Base-by-base conservation (phyloP, 2,329 filamentous ascomycete species). In the Xylariaceae sp. region DNA sequence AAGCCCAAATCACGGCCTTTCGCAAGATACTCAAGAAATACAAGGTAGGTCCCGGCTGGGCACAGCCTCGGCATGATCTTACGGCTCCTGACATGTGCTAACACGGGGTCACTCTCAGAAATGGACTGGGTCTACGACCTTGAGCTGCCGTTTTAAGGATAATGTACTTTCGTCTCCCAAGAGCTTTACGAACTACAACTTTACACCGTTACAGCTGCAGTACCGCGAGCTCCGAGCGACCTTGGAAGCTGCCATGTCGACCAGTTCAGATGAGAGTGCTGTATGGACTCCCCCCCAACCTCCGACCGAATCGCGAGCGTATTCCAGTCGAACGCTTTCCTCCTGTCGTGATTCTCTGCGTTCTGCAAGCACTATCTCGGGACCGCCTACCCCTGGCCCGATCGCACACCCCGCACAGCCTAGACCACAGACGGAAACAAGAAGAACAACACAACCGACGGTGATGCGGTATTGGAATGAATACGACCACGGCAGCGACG, bases 21-120 rank as follows among this genome's bases (percentile, higher is more conserved):
- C 76, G 78, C 39, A 94, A 94, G 64, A 81, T 94, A 26, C 67
- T 89, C 23, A 92, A 90, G 60, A 94, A 94, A 59, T 90, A 92
- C 64, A 75, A 71, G 68, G 76, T 77, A 63, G n/a, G n/a, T n/a
- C n/a, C n/a, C n/a, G n/a, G n/a, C n/a, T n/a, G n/a, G n/a, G n/a
- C n/a, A n/a, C n/a, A n/a, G 21, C 11, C 21, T 24, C 6, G 7
- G 6, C 6, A 7, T 6, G 21, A 24, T 24, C 11, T 24, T 7
- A 24, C 21, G 21, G 6, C 11, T 6, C 37, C 38, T 46, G 12
- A 41, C 40, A 37, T 46, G 40, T 46, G 36, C 21, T 15, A 24
- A 36, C 17, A n/a, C n/a, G n/a, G n/a, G n/a, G n/a, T n/a, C n/a
- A n/a, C n/a, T n/a, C n/a, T 14, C 69, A 83, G 73, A 89, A 88